phyloP scores from a whole-genome alignment of 2,329 filamentous ascomycete species.

The Scedosporium boydii region DNA sequence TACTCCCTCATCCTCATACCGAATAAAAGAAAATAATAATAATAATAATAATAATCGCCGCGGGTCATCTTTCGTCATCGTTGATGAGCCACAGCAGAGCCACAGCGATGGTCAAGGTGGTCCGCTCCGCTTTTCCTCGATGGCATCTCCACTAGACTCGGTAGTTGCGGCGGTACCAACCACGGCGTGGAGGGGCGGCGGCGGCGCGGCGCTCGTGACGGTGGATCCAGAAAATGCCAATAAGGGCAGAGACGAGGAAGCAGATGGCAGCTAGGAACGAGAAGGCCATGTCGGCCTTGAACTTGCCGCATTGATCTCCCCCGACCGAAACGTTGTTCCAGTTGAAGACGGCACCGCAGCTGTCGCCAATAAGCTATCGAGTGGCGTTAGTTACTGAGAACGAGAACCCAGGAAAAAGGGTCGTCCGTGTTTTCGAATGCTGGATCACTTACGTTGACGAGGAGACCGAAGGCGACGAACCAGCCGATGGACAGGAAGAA shows the following conservation, averaged over 20 bases:
- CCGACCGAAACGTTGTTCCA: conserved; percentile 46
- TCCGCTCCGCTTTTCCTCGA: neutral
- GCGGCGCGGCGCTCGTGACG: conserved; percentile 26
- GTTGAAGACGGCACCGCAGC: conserved; percentile 48
- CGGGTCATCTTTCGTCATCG: too few relatives aligned
- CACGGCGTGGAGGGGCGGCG: conserved; percentile 5
- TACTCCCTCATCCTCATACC: too few relatives aligned
- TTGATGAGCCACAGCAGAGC: neutral
- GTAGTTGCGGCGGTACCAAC: conserved; percentile 4
- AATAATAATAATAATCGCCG: too few relatives aligned
- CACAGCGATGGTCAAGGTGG: neutral
- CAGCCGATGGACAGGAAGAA: conserved; percentile 58
- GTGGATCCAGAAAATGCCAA: conserved; percentile 47
- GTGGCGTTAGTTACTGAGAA: neutral
- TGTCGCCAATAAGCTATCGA: conserved; percentile 23
- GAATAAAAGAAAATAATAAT: too few relatives aligned
- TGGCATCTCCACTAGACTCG: neutral
- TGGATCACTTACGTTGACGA: conserved; percentile 44
- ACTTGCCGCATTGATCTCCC: conserved; percentile 50
- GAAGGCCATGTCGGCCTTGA: conserved; percentile 64
- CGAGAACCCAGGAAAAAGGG: neutral
- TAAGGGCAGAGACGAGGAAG: conserved; percentile 56
- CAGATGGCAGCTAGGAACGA: conserved; percentile 60
- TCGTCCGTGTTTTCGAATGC: too few relatives aligned
- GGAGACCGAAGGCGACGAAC: conserved; percentile 60